Percentiles rank a stretch among this genome's conserved stretches.
Evolutionary conservation across 2,329 filamentous ascomycete species (phyloP).

Genomic region (Elsinoe arachidis): DNA sequence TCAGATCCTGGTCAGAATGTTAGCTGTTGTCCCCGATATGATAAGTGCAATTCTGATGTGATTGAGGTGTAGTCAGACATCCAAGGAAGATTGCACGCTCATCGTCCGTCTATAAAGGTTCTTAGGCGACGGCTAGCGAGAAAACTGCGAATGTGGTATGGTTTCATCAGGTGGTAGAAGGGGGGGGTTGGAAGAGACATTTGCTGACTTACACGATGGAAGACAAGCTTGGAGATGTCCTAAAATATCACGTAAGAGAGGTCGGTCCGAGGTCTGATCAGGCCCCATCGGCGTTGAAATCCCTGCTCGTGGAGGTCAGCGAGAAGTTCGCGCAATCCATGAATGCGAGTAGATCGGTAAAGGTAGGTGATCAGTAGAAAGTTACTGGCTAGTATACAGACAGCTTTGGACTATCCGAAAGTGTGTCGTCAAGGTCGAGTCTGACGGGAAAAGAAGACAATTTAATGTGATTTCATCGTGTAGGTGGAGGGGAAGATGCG

Average conservation of each 20-base stretch:
- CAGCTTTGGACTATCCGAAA: slow-evolving; percentile 56
- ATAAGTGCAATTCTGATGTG: neutral
- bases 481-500: slow-evolving; percentile 22
- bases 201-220: neutral
- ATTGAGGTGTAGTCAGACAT: slow-evolving; percentile 26
- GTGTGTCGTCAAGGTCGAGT: slow-evolving; percentile 79
- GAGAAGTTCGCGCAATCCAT: neutral
- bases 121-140: slow-evolving; percentile 48
- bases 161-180: slow-evolving; percentile 56
- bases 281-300: neutral
- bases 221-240: slow-evolving; percentile 5
- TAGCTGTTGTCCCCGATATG: neutral
- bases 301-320: neutral
- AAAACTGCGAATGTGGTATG: slow-evolving; percentile 81
- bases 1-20: neutral
- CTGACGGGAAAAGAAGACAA: slow-evolving; percentile 80
- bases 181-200: neutral
- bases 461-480: slow-evolving; percentile 64
- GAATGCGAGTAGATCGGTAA: neutral
- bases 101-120: slow-evolving; percentile 31
- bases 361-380: slow-evolving; percentile 57
- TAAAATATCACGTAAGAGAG: slow-evolving; percentile 18
- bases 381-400: slow-evolving; percentile 90
- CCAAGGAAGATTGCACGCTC: slow-evolving; percentile 34
- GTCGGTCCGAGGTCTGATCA: slow-evolving; percentile 22